Conservation (phyloP, 2,329 filamentous ascomycete genomes). For the Aspergillus phoenicis region DNA sequence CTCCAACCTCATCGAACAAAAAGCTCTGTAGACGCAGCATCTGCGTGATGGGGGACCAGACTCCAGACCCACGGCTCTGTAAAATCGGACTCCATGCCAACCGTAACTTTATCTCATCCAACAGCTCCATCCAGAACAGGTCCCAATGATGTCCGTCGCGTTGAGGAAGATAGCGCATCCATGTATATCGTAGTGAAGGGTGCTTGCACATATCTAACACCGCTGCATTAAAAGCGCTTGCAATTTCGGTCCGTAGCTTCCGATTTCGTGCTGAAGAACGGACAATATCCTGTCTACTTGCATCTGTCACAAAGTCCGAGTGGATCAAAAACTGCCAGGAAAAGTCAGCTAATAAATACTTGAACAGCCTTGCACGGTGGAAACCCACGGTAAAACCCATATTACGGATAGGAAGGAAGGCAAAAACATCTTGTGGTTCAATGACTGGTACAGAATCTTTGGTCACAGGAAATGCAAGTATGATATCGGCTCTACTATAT, state of each 20-base stretch:
- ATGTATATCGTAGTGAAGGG: slow-evolving; percentile 43
- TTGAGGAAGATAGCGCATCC: slow-evolving; percentile 52
- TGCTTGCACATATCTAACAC: slow-evolving; percentile 45
- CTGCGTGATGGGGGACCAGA: not conserved
- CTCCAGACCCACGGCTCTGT: not conserved
- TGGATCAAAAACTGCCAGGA: slow-evolving; percentile 52
- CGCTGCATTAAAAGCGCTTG: slow-evolving; percentile 44
- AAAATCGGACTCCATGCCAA: not conserved
- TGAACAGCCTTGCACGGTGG: not conserved
- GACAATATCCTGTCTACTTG: slow-evolving; percentile 48
- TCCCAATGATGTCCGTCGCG: not conserved
- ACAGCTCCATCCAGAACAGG: slow-evolving; percentile 13
- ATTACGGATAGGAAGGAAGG: slow-evolving; percentile 50
- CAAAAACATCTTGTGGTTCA: slow-evolving; percentile 48
- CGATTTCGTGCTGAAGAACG: slow-evolving; percentile 39
- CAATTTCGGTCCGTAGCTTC: slow-evolving; percentile 39
- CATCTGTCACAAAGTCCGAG: slow-evolving; percentile 53
- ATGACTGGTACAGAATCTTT: slow-evolving; percentile 36
- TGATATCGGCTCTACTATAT: slow-evolving; percentile 36
- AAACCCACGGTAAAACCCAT: slow-evolving; percentile 48
- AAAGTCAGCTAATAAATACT: slow-evolving; percentile 5
- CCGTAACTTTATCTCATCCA: not conserved
- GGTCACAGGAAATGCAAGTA: slow-evolving; percentile 52
- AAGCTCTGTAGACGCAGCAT: slow-evolving; percentile 10
- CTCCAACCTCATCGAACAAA: too few species aligned